A percentile compares a stretch with the other conserved stretches of the same genome.
phyloP scores from a whole-genome alignment of 2,329 filamentous ascomycete species.

The Aspergillus felis region DNA sequence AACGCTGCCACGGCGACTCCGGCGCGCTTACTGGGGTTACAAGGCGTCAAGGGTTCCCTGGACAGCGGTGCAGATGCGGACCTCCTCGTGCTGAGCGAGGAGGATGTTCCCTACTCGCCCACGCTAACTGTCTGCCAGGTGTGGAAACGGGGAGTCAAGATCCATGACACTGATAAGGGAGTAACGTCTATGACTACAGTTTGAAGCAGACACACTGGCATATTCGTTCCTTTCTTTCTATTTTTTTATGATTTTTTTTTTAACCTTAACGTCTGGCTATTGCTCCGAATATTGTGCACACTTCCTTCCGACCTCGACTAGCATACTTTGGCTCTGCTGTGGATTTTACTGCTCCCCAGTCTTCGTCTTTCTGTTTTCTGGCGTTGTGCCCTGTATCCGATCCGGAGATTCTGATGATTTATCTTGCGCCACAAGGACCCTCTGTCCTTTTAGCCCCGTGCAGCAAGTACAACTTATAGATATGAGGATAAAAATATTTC shows the following conservation, averaged over 20 bases:
- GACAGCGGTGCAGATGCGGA: constrained; percentile 41
- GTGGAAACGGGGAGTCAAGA: constrained; percentile 41
- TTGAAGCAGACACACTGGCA: neutral
- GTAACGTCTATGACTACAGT: neutral
- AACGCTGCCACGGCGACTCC: constrained; percentile 39
- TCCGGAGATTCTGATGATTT: neutral
- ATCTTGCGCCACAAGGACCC: neutral
- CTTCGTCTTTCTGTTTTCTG: neutral
- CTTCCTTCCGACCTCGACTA: neutral
- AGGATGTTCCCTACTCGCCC: constrained; percentile 23
- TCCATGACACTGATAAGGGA: constrained; percentile 34
- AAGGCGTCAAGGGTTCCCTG: constrained; percentile 37
- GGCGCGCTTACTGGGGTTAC: constrained; percentile 36
- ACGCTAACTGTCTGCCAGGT: constrained; percentile 40
- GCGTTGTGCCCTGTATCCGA: neutral
- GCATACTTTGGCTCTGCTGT: neutral
- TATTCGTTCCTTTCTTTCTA: neutral
- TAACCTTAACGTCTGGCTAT: neutral
- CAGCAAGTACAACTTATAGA: neutral
- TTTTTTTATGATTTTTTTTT: neutral
- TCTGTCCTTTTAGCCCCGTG: neutral
- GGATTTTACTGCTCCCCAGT: no score
- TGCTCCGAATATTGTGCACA: neutral
- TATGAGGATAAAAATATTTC: neutral
- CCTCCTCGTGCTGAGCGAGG: constrained; percentile 38